Base-by-base conservation (phyloP, 352 stramenopile genomes). In the Phytophthora kernoviae region DNA sequence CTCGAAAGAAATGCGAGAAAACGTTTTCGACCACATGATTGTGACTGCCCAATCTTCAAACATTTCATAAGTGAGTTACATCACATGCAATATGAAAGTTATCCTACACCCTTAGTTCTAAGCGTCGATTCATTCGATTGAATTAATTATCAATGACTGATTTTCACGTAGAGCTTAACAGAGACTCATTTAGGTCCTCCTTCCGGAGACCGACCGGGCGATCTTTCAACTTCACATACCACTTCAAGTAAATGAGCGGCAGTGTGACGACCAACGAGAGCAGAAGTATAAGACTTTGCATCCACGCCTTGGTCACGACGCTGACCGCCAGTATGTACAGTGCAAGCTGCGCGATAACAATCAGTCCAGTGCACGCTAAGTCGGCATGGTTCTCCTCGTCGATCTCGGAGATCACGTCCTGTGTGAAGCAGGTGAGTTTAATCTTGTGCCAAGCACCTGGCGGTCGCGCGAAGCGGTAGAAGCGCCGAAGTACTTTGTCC, bases 181-280 rank as follows among this genome's bases (percentile, higher is more conserved):
- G 60, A 39, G 79, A 73, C 15, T 49, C 62, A 21, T 84, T 69
- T 20, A 83, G 56, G 42, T 88, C 80, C 33, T 90, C 77, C 45
- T 78, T 84, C 24, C 68, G 59, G 5, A 88, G 54, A 33, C 76
- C 78, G 9, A 87, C 69, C 6, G 81, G 77, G 4, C 67, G 73
- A 54, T 86, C 73, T 61, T 85, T 68, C 34, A 92, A 63, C 53
- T 90, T 82, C 17, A 75, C 64, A 54, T 86, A 92, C 83, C 83
- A 92, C 46, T 92, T 86, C n/a, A 79, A 74, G 65, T 89, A 90
- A 41, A 92, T 88, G 14, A 85, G 26, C 2, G 83, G 78, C 8
- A 74, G 47, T 2, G 82, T 65, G 17, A 81, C 48, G 24, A 57
- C 54, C 47, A 92, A 33, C 9, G 86, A 45, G 4, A 39, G 45